These are phyloP conservation scores for Ceratocystis alfenasii DNA, from an alignment of 2,329 filamentous ascomycete species.

Conservation along the genomic window DNA sequence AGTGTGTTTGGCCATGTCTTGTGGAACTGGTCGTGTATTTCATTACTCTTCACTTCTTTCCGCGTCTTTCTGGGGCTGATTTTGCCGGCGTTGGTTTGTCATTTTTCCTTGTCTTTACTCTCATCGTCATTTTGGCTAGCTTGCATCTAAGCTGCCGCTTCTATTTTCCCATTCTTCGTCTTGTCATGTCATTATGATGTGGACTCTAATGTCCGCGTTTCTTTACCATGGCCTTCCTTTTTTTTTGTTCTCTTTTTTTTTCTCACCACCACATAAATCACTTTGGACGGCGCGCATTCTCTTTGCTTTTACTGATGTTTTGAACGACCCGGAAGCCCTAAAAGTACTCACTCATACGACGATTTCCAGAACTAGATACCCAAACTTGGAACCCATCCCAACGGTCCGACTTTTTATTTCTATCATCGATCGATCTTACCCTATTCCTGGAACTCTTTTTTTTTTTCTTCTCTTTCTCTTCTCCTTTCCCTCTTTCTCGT, in stretches of 20 bases:
- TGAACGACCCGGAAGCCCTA: conserved; percentile 13
- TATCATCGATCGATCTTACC: neutral
- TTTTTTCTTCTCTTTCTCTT: neutral
- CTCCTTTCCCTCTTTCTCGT: neutral
- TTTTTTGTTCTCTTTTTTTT: neutral
- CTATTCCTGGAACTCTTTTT: neutral
- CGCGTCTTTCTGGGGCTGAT: conserved; percentile 14
- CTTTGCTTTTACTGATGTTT: conserved; percentile 14
- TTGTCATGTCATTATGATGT: neutral
- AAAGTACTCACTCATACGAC: conserved; percentile 16
- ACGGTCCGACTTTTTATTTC: conserved; percentile 5
- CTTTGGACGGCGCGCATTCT: conserved; percentile 14
- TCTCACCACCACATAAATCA: conserved; percentile 12
- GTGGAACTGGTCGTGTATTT: conserved; percentile 10
- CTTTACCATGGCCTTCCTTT: conserved; percentile 1
- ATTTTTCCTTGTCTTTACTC: conserved; percentile 4
- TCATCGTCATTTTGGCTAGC: neutral
- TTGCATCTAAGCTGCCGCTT: neutral
- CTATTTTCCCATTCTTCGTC: neutral
- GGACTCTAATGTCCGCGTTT: neutral
- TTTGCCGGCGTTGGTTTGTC: neutral
- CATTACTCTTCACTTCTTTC: conserved; percentile 13
- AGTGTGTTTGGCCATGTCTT: neutral
- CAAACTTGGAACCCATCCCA: conserved; percentile 1
- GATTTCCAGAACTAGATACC: conserved; percentile 18